phyloP scores from a whole-genome alignment of 1,284 basidiomycete species.

The Coniferiporia weirii region DNA sequence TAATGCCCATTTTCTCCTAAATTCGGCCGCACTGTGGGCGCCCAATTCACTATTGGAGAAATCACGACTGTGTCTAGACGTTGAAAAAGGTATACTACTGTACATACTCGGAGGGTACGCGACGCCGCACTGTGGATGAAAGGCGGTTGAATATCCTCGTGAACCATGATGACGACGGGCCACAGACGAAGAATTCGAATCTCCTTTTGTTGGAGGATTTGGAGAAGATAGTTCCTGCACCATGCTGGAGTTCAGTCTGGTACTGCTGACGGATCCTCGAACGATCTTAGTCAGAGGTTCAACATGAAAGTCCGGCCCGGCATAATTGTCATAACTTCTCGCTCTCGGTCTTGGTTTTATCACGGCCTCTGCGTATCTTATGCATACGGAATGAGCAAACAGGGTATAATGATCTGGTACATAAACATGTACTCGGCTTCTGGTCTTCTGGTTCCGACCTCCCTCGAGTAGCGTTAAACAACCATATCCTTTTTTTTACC shows the following conservation, averaged over 20 bases:
- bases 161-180: slow-evolving; percentile 12
- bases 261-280: not conserved
- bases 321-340: slow-evolving; percentile 12
- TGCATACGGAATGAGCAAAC: not conserved
- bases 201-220: slow-evolving; percentile 15
- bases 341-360: slow-evolving; percentile 20
- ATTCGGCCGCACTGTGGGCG: too few relatives aligned
- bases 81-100: too few relatives aligned
- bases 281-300: not conserved
- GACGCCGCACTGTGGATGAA: too few relatives aligned
- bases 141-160: slow-evolving; percentile 11
- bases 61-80: too few relatives aligned
- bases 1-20: too few relatives aligned
- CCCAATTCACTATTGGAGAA: too few relatives aligned
- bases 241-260: not conserved
- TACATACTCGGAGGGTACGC: too few relatives aligned
- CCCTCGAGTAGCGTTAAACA: not conserved
- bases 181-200: slow-evolving; percentile 3
- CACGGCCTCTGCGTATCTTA: slow-evolving; percentile 30
- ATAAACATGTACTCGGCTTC: not conserved
- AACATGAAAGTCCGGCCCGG: slow-evolving; percentile 12
- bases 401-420: not conserved
- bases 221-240: slow-evolving; percentile 6
- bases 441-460: not conserved
- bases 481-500: slow-evolving; percentile 21